These are phyloP conservation scores for Hemileccinum rubropunctum DNA, from an alignment of 768 basidiomycete genomes.

Conservation along the genomic window DNA sequence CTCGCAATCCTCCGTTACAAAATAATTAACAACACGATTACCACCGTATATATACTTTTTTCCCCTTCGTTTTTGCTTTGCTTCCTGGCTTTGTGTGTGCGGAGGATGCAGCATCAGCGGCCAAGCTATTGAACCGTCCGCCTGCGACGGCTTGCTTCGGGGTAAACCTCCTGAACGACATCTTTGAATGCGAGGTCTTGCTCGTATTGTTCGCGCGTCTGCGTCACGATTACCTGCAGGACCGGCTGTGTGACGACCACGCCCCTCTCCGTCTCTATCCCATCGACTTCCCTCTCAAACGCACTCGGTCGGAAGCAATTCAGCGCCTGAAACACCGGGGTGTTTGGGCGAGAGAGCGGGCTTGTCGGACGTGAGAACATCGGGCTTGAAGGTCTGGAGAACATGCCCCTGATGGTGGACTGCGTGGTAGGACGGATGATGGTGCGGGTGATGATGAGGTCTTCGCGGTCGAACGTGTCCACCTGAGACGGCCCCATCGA, in stretches of 20 bases:
- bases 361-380: conserved; percentile 26
- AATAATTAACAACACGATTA: conserved; percentile 22
- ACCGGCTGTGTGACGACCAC: conserved; percentile 17
- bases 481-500: conserved; percentile 16
- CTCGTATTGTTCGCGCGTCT: conserved; percentile 32
- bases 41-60: conserved; percentile 16
- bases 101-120: not conserved
- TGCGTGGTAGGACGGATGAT: conserved; percentile 35
- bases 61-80: not conserved
- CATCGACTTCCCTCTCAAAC: conserved; percentile 33
- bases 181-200: conserved; percentile 34
- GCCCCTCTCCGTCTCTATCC: conserved; percentile 22
- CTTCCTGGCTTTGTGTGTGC: no score
- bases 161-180: conserved; percentile 24
- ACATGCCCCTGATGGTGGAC: conserved; percentile 19
- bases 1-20: conserved; percentile 14
- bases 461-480: conserved; percentile 29
- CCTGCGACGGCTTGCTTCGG: conserved; percentile 23
- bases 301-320: conserved; percentile 35
- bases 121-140: conserved; percentile 7
- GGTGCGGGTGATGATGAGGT: conserved; percentile 35
- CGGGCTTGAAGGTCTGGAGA: conserved; percentile 33
- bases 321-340: conserved; percentile 23
- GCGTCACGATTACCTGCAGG: conserved; percentile 33
- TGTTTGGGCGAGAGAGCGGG: conserved; percentile 22